A percentile compares a stretch with the other conserved stretches of the same genome.
These are phyloP conservation scores for Exidia glandulosa DNA, from an alignment of 768 basidiomycete species.

Conservation along the genomic window DNA sequence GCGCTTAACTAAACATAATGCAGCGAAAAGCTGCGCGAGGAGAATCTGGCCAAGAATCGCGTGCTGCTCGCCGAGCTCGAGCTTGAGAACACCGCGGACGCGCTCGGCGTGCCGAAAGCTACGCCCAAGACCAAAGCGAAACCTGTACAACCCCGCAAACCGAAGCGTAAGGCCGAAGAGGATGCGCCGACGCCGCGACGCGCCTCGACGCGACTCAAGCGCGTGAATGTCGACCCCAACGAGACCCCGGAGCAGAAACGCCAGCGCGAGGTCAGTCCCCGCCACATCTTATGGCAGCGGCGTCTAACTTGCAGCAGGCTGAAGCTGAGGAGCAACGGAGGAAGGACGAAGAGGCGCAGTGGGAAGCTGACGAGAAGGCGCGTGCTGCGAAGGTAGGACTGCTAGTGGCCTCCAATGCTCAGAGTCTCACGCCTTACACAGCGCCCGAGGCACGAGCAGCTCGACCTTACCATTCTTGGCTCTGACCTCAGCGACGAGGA, in stretches of 20 bases:
- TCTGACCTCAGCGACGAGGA: slow-evolving; percentile 38
- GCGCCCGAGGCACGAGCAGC: slow-evolving; percentile 53
- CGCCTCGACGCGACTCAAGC: slow-evolving; percentile 52
- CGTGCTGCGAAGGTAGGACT: slow-evolving; percentile 37
- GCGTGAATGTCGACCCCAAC: slow-evolving; percentile 39
- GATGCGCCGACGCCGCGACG: slow-evolving; percentile 44
- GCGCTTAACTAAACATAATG: no score
- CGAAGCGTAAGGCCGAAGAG: slow-evolving; percentile 35
- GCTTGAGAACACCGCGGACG: slow-evolving; percentile 42
- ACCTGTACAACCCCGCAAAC: slow-evolving; percentile 46
- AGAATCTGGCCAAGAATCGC: slow-evolving; percentile 73
- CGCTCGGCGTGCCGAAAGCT: slow-evolving; percentile 34
- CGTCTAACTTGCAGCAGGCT: slow-evolving; percentile 21
- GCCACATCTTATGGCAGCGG: background rate
- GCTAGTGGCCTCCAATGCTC: background rate
- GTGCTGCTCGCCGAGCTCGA: slow-evolving; percentile 63
- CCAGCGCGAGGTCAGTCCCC: slow-evolving; percentile 47
- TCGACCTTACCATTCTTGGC: slow-evolving; percentile 49
- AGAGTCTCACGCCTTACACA: background rate
- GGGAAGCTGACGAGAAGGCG: slow-evolving; percentile 51
- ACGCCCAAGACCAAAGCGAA: slow-evolving; percentile 38
- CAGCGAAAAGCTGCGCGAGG: slow-evolving; percentile 64
- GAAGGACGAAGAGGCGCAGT: slow-evolving; percentile 49
- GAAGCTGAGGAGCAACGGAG: slow-evolving; percentile 38
- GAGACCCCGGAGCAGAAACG: slow-evolving; percentile 55